Percentiles rank a stretch among this genome's conserved stretches.
Evolutionary conservation across 2,329 filamentous ascomycete genomes (phyloP).

Genomic region (Cladosporium colombiae): DNA sequence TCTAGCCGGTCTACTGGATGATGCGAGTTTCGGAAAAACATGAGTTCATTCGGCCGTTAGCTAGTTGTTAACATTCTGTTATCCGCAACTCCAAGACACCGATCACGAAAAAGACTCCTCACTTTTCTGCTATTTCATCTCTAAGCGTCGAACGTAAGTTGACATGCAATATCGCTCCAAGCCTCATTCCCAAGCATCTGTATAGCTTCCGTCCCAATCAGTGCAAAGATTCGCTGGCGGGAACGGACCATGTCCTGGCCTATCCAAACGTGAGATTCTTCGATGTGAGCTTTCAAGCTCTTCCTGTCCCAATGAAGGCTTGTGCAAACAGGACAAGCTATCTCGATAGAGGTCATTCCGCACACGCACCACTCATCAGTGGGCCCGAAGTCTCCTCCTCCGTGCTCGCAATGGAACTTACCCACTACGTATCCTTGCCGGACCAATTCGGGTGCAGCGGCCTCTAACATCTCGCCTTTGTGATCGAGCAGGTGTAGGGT

Average conservation of each 20-base stretch:
- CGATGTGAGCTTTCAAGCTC: neutral
- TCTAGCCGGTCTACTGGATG: too few species aligned
- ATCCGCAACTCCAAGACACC: too few species aligned
- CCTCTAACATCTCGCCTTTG: neutral
- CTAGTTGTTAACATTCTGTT: too few species aligned
- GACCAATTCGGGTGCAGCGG: neutral
- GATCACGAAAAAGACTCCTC: too few species aligned
- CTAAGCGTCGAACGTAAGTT: neutral
- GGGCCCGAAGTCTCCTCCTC: neutral
- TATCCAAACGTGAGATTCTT: neutral
- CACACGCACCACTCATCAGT: neutral
- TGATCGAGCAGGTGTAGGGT: neutral
- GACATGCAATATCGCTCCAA: slow-evolving; percentile 1
- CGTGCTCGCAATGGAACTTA: neutral
- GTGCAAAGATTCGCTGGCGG: slow-evolving; percentile 1
- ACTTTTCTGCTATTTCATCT: too few species aligned
- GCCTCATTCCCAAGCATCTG: neutral
- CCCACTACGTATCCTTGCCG: neutral
- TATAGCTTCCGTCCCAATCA: neutral
- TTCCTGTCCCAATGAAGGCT: neutral
- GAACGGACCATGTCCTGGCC: neutral
- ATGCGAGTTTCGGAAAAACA: too few species aligned
- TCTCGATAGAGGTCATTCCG: neutral
- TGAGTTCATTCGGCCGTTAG: too few species aligned
- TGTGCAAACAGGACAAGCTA: neutral